A percentile compares a stretch with the other conserved stretches of the same genome.
Conservation (phyloP, 2,329 filamentous ascomycete species). For the Colletotrichum orchidophilum region DNA sequence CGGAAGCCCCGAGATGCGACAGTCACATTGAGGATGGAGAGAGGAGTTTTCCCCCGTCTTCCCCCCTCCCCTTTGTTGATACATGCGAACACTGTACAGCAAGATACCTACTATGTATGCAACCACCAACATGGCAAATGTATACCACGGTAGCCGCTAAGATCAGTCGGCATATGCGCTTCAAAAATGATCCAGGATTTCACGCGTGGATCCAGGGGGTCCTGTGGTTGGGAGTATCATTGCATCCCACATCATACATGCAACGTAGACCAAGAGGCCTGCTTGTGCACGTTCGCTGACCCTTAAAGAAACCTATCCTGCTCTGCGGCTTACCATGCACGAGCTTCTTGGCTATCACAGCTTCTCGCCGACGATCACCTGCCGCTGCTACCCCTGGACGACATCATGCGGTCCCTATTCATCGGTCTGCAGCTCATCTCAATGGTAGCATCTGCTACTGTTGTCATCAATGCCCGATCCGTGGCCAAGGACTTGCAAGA, state of each 20-base stretch:
- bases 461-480: constrained; percentile 16
- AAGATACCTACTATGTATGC: too few relatives aligned
- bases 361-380: background rate
- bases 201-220: background rate
- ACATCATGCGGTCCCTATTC: constrained; percentile 19
- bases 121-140: background rate
- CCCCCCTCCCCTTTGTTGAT: background rate
- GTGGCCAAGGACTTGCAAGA: constrained; percentile 12
- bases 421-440: constrained; percentile 16
- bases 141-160: background rate
- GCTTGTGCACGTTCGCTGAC: background rate
- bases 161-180: background rate
- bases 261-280: background rate
- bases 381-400: background rate
- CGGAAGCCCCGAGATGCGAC: background rate
- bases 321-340: background rate
- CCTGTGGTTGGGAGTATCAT: background rate
- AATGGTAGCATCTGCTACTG: constrained; percentile 14
- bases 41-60: background rate
- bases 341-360: background rate
- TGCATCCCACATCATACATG: background rate
- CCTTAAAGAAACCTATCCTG: background rate
- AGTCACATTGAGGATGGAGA: background rate
- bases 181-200: background rate
- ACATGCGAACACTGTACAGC: too few relatives aligned